Percentiles rank a stretch among this genome's conserved stretches.
Evolutionary conservation across 2,329 filamentous ascomycete genomes (phyloP).

Genomic region (Xylariaceae sp.): DNA sequence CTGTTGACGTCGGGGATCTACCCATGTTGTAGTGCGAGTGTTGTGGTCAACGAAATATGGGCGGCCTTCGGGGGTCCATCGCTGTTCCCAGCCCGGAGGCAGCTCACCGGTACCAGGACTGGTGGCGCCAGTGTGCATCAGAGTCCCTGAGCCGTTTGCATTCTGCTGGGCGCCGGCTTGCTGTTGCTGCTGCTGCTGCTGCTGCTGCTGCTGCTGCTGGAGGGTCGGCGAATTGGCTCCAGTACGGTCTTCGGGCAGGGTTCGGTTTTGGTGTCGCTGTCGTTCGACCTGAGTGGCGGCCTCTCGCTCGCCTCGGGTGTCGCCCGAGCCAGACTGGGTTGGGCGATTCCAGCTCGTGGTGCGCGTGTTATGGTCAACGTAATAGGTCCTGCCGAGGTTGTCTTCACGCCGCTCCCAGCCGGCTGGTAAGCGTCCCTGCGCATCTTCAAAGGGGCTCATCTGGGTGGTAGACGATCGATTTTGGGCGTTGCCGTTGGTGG

Average conservation of each 20-base stretch:
- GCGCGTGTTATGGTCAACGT: slow-evolving; percentile 95
- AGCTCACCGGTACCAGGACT: slow-evolving; percentile 93
- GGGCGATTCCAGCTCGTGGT: slow-evolving; percentile 96
- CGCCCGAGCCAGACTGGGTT: slow-evolving; percentile 70
- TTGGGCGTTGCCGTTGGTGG: slow-evolving; percentile 34
- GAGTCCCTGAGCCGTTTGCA: slow-evolving; percentile 54
- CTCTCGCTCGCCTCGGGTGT: slow-evolving; percentile 75
- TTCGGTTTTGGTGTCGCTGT: slow-evolving; percentile 89
- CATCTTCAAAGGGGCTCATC: slow-evolving; percentile 92
- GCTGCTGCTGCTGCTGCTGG: slow-evolving; percentile 37
- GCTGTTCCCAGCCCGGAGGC: slow-evolving; percentile 92
- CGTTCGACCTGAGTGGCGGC: slow-evolving; percentile 91
- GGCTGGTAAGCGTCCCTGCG: slow-evolving; percentile 84
- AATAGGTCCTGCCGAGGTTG: slow-evolving; percentile 91
- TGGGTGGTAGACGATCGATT: slow-evolving; percentile 43
- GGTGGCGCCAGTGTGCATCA: slow-evolving; percentile 94
- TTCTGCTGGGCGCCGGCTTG: slow-evolving; percentile 31
- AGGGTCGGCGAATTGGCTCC: slow-evolving; percentile 87
- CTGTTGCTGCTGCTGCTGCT: slow-evolving; percentile 35
- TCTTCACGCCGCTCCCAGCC: slow-evolving; percentile 97
- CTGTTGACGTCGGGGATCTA: slow-evolving; percentile 93
- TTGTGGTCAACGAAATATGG: slow-evolving; percentile 99
- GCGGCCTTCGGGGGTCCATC: slow-evolving; percentile 90
- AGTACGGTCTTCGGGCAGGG: slow-evolving; percentile 90
- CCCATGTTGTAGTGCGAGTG: slow-evolving; percentile 96